Base-by-base conservation (phyloP, 768 basidiomycete genomes). In the Paxillus ammoniavirescens region DNA sequence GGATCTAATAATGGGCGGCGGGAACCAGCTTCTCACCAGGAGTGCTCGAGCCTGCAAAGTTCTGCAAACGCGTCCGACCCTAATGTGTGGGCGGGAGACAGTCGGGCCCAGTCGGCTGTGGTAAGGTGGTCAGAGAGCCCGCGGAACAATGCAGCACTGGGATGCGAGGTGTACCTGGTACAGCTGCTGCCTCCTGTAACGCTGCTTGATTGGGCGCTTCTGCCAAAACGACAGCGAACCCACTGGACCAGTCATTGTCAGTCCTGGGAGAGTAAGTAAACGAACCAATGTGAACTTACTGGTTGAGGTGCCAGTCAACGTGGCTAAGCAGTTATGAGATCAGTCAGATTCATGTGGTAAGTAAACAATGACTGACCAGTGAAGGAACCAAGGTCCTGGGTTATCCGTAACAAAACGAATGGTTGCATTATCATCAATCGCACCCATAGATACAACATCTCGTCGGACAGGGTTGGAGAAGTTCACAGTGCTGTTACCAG, bases 321-420 rank as follows among this genome's bases (percentile, higher is more conserved):
- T 69, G 67, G n/a, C 67, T 69, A 41, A 18, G n/a, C 18, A 12
- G n/a, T 5, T 42, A n/a, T 10, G 42, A 42, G 2, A 3, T 21
- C 5, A 26, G 36, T 56, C 18, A 62, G 56, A 45, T 18, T 26
- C 0, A 13, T 4, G 15, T 7, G 3, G 38, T 4, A 10, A 9
- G 42, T 8, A 5, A 18, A 12, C 6, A 4, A 8, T 13, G 5
- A 33, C 60, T 61, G 50, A 72, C 68, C 70, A 80, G 58, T 79
- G 78, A 42, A 79, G 64, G 65, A 79, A 72, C 80, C 83, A 85
- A 12, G 81, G 79, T 12, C 86, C 87, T 1, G 86, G 74, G 65
- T 89, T 89, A 57, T 88, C 79, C 1, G 84, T 85, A 21, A 69
- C 62, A 66, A 84, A 87, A 47, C 84, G 78, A 47, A 89, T 73